Evolutionary conservation across 2,329 filamentous ascomycete genomes (phyloP).

Genomic region (Hymenoscyphus salicellus): DNA sequence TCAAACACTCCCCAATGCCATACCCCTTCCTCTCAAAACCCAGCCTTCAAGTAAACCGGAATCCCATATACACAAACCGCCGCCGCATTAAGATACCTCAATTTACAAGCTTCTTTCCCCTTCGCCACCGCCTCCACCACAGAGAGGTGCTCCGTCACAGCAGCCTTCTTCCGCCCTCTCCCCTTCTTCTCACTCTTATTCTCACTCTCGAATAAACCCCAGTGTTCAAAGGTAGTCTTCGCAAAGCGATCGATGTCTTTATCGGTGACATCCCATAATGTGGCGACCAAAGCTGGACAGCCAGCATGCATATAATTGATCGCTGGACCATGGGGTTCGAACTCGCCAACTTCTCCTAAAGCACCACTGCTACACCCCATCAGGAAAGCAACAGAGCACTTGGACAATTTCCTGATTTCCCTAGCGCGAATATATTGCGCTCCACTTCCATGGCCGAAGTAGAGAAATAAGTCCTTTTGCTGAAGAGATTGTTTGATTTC

Average conservation of each 20-base stretch:
- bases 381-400: conserved; percentile 78
- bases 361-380: conserved; percentile 92
- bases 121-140: conserved; percentile 78
- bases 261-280: conserved; percentile 97
- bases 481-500: conserved; percentile 71
- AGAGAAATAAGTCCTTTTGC: conserved; percentile 71
- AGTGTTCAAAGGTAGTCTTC: conserved; percentile 72
- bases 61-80: conserved; percentile 94
- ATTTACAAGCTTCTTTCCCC: conserved; percentile 74
- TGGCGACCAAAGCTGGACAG: conserved; percentile 81
- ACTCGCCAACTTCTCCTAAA: conserved; percentile 76
- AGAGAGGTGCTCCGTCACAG: conserved; percentile 44
- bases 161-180: conserved; percentile 33
- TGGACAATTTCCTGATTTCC: conserved; percentile 73
- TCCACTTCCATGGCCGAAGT: conserved; percentile 94
- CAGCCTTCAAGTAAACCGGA: conserved; percentile 60
- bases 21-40: conserved; percentile 4
- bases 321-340: conserved; percentile 86
- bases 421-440: conserved; percentile 89
- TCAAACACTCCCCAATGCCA: background rate
- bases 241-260: conserved; percentile 95
- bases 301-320: conserved; percentile 90
- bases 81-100: conserved; percentile 89
- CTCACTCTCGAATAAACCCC: conserved; percentile 62
- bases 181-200: conserved; percentile 32